Evolutionary conservation across 169 alveolate species (phyloP), one percentile per base, ranked within the genome.

Genomic region (Plasmodium knowlesi): DNA sequence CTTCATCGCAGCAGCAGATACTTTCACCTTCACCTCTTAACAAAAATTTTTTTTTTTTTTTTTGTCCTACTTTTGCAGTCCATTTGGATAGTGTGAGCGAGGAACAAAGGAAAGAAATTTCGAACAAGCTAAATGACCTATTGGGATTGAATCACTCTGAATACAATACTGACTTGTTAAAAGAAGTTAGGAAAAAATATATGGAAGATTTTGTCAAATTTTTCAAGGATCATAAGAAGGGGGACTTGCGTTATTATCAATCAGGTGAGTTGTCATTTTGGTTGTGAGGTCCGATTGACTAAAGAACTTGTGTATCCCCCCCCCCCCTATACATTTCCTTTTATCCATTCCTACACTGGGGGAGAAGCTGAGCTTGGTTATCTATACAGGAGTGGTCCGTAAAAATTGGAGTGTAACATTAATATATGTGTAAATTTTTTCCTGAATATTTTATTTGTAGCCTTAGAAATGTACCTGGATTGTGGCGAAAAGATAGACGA

Each of bases 231-330:
- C 43, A 86, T 50, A 86, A 86, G 22, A 86, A 76, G 46, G 93
- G 93, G 10, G 93, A 86, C 71, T 86, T 86, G 79, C 39, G 88
- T 12, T 86, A 86, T 54, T 86, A 53, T 34, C 93, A 86, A 37
- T 73, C 93, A 74, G 93, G 93, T 86, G 46, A 32, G 37, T 67
- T 61, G 16, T 67, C 30, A 30, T 12, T 16, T 9, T 50, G 61
- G 61, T 12, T 10, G 70, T 83, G 67, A 12, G 16, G 9, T 41
- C 14, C 32, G 73, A 16, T 16, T 79, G 61, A 6, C 22, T 50
- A 4, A 50, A 50, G 0, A 50, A 50, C 22, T 14, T 50, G 6
- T 50, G 61, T 50, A 16, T 6, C 22, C 19, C 3, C 37, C 6
- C n/a, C 28, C 19, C 72, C 19, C 8, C 37, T 2, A 9, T 39